These are phyloP conservation scores for Amanita pseudoporphyria DNA, from an alignment of 768 basidiomycete species.

Conservation along the genomic window DNA sequence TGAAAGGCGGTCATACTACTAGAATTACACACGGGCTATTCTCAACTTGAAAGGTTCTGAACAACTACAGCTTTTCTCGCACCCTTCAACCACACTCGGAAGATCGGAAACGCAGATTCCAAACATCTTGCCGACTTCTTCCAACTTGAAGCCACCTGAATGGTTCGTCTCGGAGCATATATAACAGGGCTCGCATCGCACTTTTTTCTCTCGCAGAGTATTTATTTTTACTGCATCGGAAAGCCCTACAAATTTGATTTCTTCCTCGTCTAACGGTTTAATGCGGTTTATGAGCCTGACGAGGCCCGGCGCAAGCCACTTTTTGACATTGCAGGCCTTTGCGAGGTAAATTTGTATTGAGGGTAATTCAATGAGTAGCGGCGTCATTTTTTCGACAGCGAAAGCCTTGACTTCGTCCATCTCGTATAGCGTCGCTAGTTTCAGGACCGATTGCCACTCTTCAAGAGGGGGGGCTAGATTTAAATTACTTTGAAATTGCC, in stretches of 20 bases:
- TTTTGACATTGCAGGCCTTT: neutral
- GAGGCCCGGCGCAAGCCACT: neutral
- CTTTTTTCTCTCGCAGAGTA: neutral
- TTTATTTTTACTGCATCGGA: neutral
- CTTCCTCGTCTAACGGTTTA: neutral
- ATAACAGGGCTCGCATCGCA: too few relatives aligned
- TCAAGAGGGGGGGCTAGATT: neutral
- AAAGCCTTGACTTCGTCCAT: neutral
- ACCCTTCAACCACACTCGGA: neutral
- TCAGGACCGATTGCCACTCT: conserved; percentile 1
- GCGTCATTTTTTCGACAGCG: neutral
- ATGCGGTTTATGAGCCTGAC: neutral
- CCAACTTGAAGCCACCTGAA: too few relatives aligned
- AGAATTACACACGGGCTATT: too few relatives aligned
- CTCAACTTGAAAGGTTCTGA: too few relatives aligned
- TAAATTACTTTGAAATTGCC: neutral
- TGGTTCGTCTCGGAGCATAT: too few relatives aligned
- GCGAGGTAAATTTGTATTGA: neutral
- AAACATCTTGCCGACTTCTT: too few relatives aligned
- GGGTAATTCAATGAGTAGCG: neutral
- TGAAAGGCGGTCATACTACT: too few relatives aligned
- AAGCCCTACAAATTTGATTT: neutral
- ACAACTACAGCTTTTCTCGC: too few relatives aligned
- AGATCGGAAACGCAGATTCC: too few relatives aligned
- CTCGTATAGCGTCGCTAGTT: neutral